These are phyloP conservation scores for Calocybe gangraenosa DNA, from an alignment of 768 basidiomycete species.

Conservation along the genomic window DNA sequence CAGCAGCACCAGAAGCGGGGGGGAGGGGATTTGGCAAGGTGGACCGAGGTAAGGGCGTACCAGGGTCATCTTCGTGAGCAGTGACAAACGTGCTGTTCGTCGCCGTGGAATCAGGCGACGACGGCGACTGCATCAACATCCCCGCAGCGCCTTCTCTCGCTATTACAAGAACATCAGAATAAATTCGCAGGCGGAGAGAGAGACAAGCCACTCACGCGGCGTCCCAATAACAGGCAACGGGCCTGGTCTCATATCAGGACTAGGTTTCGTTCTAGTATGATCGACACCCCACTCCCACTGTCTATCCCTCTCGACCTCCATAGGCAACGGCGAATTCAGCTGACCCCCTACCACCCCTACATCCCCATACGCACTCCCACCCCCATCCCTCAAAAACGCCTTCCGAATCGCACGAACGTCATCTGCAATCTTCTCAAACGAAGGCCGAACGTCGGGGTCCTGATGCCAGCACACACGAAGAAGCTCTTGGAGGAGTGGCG, in stretches of 20 bases:
- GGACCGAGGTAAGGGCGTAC: not conserved
- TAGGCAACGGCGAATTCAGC: slow-evolving; percentile 6
- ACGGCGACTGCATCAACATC: too few species aligned
- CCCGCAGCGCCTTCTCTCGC: not conserved
- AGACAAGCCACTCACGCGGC: slow-evolving; percentile 18
- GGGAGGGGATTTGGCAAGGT: slow-evolving; percentile 4
- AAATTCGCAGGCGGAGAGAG: not conserved
- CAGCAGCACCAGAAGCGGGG: not conserved
- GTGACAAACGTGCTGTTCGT: slow-evolving; percentile 16
- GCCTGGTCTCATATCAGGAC: slow-evolving; percentile 38
- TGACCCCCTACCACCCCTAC: slow-evolving; percentile 15
- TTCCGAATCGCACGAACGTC: slow-evolving; percentile 43
- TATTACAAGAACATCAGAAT: slow-evolving; percentile 3
- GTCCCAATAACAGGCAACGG: slow-evolving; percentile 20
- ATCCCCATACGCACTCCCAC: not conserved
- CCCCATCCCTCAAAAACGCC: slow-evolving; percentile 14
- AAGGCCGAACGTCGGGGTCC: slow-evolving; percentile 46
- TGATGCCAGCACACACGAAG: slow-evolving; percentile 55
- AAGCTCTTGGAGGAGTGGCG: slow-evolving; percentile 35
- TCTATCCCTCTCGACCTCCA: slow-evolving; percentile 12
- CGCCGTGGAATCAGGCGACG: slow-evolving; percentile 13
- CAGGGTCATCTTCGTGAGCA: slow-evolving; percentile 16
- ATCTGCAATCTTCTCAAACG: slow-evolving; percentile 45
- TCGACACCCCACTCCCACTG: slow-evolving; percentile 15
- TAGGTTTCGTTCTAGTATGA: slow-evolving; percentile 18